These are phyloP conservation scores for Xylariomycetidae sp. DNA, from an alignment of 2,329 filamentous ascomycete species.

Conservation along the genomic window DNA sequence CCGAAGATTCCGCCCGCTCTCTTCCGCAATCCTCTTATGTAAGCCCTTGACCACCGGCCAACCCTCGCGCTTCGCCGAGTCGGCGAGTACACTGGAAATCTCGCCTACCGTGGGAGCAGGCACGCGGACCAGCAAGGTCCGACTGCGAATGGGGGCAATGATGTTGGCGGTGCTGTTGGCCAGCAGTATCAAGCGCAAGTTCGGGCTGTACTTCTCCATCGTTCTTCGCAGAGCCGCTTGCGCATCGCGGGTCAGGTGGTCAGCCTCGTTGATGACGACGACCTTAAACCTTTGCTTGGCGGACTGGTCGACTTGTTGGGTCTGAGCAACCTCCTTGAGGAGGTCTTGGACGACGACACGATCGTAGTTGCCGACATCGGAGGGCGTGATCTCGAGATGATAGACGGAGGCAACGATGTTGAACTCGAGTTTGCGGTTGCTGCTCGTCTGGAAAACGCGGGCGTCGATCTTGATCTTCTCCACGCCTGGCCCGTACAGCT, in stretches of 20 bases:
- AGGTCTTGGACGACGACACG: conserved; percentile 93
- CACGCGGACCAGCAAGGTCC: conserved; percentile 86
- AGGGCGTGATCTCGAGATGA: conserved; percentile 96
- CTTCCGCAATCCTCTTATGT: conserved; percentile 78
- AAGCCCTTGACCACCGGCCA: conserved; percentile 73
- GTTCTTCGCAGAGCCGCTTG: conserved; percentile 91
- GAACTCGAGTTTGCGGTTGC: conserved; percentile 97
- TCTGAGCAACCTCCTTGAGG: conserved; percentile 96
- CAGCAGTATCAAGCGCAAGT: conserved; percentile 82
- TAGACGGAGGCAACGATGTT: conserved; percentile 97
- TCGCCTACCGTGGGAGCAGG: conserved; percentile 81
- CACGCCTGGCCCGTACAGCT: conserved; percentile 91
- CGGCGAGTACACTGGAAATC: conserved; percentile 71
- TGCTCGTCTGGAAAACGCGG: conserved; percentile 89
- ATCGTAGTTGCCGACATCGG: conserved; percentile 94
- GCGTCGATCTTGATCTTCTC: conserved; percentile 99
- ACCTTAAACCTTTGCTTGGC: conserved; percentile 96
- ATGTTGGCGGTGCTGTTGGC: conserved; percentile 98
- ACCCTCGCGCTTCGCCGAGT: conserved; percentile 68
- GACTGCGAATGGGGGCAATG: conserved; percentile 92
- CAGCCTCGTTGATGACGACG: conserved; percentile 97
- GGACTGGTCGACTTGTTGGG: conserved; percentile 91
- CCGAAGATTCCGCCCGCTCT: conserved; percentile 86
- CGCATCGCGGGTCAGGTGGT: conserved; percentile 87
- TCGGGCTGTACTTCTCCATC: conserved; percentile 99